Evolutionary conservation across 2,329 filamentous ascomycete genomes (phyloP), one percentile per base, ranked within the genome.

Genomic region (Apiospora kogelbergensis): DNA sequence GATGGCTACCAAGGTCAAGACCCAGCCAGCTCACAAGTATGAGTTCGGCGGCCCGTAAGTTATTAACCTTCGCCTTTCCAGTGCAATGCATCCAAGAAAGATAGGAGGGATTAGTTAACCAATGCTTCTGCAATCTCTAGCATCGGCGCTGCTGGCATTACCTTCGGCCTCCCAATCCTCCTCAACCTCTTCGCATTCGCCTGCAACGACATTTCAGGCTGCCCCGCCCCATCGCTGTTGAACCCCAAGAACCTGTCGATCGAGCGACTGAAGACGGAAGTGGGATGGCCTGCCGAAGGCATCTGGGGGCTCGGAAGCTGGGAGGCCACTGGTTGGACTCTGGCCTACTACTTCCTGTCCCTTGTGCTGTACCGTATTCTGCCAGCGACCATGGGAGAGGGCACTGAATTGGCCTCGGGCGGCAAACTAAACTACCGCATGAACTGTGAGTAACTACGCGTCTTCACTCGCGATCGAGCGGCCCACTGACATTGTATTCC

Each of bases 201-300:
- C 75, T 98, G 95, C 86, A 98, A 98, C 82, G 95, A 98, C 79
- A 84, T 97, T 72, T 91, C 93, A 10, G 95, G 96, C 69, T 98
- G 96, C 78, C 96, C 95, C 63, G 91, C 93, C 2, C 94, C 95
- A 3, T 94, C 93, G 4, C 85, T 95, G 10, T 86, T 97, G 45
- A 85, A 87, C 73, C 94, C 93, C 41, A 90, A 87, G 68, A 91
- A 88, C 10, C 82, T 97, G 70, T 90, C 90, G 53, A 83, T 94
- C 64, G 88, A 91, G 24, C 87, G 88, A 74, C 83, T 98, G 74
- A 96, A 95, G 83, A 78, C 84, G 68, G 94, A 98, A 76, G 89
- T 93, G 57, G 94, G 92, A 74, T 97, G 95, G 93, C 92, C 91
- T 0, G 81, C 85, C 44, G 81, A 91, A 73, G 95, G 94, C 42